A percentile compares a stretch with the other conserved stretches of the same genome.
These are phyloP conservation scores for Nigrospora sphaerica DNA, from an alignment of 2,329 filamentous ascomycete genomes.

Conservation along the genomic window DNA sequence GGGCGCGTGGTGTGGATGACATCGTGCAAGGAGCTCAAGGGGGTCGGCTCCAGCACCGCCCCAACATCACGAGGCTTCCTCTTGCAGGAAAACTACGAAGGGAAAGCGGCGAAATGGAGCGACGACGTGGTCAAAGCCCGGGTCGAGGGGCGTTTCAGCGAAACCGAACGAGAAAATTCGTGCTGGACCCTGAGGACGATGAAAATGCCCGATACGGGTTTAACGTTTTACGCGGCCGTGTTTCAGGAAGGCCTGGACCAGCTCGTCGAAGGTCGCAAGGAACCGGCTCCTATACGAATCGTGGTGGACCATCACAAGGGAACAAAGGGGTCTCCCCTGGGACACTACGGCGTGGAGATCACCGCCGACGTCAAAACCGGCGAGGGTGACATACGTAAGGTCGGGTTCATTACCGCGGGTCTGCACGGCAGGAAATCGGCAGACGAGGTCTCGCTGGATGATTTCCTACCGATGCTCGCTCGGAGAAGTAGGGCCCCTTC, in stretches of 20 bases:
- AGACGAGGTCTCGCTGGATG: constrained; percentile 65
- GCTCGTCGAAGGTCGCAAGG: constrained; percentile 55
- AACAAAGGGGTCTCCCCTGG: constrained; percentile 58
- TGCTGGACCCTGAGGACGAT: constrained; percentile 74
- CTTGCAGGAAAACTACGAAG: constrained; percentile 69
- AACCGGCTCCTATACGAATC: constrained; percentile 63
- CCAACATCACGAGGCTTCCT: constrained; percentile 62
- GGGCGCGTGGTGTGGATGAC: constrained; percentile 62
- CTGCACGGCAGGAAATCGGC: constrained; percentile 64
- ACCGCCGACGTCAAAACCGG: constrained; percentile 54
- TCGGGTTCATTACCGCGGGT: constrained; percentile 49
- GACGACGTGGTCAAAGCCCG: constrained; percentile 85
- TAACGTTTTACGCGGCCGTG: constrained; percentile 58
- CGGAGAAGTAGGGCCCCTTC: constrained; percentile 54
- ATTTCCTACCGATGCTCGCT: constrained; percentile 69
- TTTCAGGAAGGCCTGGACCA: constrained; percentile 63
- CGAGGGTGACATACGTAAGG: constrained; percentile 35
- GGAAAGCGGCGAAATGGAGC: constrained; percentile 65
- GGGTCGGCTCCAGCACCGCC: constrained; percentile 40
- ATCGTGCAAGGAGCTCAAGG: constrained; percentile 54
- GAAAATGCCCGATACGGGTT: constrained; percentile 51
- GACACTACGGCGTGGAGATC: constrained; percentile 65
- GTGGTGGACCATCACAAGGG: constrained; percentile 65
- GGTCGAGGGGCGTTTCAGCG: constrained; percentile 77
- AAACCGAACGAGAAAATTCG: constrained; percentile 72